phyloP scores from a whole-genome alignment of 83 land plant genomes.

The Isoetes engelmannii region DNA sequence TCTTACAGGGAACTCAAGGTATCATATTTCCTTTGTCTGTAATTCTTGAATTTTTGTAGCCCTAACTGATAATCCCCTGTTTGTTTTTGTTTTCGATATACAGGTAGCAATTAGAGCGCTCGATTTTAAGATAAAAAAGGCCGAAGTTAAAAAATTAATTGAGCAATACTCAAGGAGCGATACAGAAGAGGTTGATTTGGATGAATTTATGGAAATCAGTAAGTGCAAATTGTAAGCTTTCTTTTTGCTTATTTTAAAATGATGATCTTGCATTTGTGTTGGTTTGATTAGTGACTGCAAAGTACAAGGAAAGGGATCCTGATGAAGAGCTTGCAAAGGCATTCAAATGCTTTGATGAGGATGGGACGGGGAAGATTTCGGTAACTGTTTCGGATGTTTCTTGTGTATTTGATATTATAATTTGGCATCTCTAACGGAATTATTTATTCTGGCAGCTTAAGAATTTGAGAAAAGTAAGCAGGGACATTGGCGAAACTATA shows the following conservation, averaged over 20 bases:
- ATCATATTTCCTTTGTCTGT: neutral
- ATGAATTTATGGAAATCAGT: constrained; percentile 40
- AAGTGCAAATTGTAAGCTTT: neutral
- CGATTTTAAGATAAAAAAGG: constrained; percentile 33
- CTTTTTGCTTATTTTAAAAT: neutral
- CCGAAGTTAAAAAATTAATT: constrained; percentile 30
- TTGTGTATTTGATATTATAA: neutral
- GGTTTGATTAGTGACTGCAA: constrained; percentile 12
- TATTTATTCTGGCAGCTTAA: constrained; percentile 11
- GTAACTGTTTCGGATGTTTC: neutral
- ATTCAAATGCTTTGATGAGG: constrained; percentile 22
- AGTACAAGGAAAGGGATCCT: constrained; percentile 23
- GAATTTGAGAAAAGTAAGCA: constrained; percentile 20
- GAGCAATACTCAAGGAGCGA: constrained; percentile 29
- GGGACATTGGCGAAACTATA: constrained; percentile 22
- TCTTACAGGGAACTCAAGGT: constrained; percentile 37
- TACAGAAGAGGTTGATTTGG: constrained; percentile 28
- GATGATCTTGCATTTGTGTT: neutral
- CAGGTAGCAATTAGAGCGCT: constrained; percentile 41
- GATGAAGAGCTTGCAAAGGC: constrained; percentile 25
- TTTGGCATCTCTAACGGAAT: neutral
- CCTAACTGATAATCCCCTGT: too few species aligned
- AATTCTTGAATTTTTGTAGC: neutral
- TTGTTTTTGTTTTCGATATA: neutral
- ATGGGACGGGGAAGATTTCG: constrained; percentile 25